Conservation (phyloP, 768 basidiomycete genomes). For the Tylopilus sp. region DNA sequence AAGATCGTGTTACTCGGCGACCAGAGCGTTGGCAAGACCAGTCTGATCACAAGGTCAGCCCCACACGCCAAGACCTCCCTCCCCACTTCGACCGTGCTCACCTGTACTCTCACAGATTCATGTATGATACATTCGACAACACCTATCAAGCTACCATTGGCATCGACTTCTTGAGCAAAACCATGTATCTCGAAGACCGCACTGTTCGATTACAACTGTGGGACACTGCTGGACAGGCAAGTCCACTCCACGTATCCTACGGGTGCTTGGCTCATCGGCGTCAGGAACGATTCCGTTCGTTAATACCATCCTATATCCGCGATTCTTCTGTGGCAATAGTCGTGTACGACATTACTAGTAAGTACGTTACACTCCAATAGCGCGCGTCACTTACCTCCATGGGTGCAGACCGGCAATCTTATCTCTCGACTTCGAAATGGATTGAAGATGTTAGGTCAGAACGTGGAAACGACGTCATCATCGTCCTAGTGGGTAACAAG, state of each 20-base stretch:
- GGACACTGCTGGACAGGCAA: slow-evolving; percentile 96
- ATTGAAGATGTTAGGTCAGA: slow-evolving; percentile 99
- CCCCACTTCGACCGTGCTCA: too few species aligned
- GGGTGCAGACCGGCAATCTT: slow-evolving; percentile 85
- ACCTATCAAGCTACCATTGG: slow-evolving; percentile 98
- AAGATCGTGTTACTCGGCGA: slow-evolving; percentile 96
- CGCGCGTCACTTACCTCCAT: slow-evolving; percentile 2
- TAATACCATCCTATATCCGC: slow-evolving; percentile 98
- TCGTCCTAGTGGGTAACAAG: slow-evolving; percentile 98
- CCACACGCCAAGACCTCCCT: slow-evolving; percentile 6
- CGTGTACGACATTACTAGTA: slow-evolving; percentile 98
- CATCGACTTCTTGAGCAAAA: slow-evolving; percentile 99
- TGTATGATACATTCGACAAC: slow-evolving; percentile 99
- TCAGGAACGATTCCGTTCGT: slow-evolving; percentile 93
- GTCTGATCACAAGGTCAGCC: slow-evolving; percentile 88
- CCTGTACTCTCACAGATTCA: slow-evolving; percentile 55
- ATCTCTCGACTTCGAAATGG: slow-evolving; percentile 98
- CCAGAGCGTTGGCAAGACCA: slow-evolving; percentile 98
- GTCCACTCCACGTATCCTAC: slow-evolving; percentile 10
- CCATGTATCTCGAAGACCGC: slow-evolving; percentile 98
- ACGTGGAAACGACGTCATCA: slow-evolving; percentile 95
- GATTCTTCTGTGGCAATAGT: slow-evolving; percentile 99
- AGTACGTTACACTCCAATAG: slow-evolving; percentile 29
- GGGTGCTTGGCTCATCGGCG: not conserved
- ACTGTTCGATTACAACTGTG: slow-evolving; percentile 96